phyloP scores from a whole-genome alignment of 768 basidiomycete species.

The Leccinum variicolor region DNA sequence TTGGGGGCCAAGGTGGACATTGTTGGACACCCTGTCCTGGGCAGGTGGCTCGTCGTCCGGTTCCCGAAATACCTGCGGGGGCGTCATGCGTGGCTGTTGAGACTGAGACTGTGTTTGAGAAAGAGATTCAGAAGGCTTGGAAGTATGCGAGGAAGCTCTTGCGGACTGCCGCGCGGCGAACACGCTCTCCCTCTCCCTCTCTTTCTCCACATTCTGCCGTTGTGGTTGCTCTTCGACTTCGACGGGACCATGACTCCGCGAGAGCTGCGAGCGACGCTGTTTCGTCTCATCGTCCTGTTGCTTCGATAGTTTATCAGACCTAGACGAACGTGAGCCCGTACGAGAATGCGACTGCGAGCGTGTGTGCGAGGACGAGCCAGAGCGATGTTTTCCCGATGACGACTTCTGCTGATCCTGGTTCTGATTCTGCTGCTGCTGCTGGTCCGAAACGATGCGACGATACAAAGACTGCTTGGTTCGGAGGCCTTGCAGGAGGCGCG shows the following conservation, averaged over 20 bases:
- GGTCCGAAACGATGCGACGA: slow-evolving; percentile 67
- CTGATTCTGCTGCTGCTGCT: slow-evolving; percentile 33
- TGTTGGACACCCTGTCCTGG: slow-evolving; percentile 2
- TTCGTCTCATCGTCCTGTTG: slow-evolving; percentile 40
- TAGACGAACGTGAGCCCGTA: slow-evolving; percentile 61
- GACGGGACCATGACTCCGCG: slow-evolving; percentile 36
- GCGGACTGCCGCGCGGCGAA: slow-evolving; percentile 39
- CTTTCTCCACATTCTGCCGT: slow-evolving; percentile 31
- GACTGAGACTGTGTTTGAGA: slow-evolving; percentile 19
- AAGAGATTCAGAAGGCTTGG: slow-evolving; percentile 34
- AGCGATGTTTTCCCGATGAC: slow-evolving; percentile 33
- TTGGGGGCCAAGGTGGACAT: slow-evolving; percentile 12
- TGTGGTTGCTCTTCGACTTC: slow-evolving; percentile 21
- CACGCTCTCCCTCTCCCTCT: slow-evolving; percentile 31
- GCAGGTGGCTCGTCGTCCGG: slow-evolving; percentile 30
- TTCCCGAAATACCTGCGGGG: slow-evolving; percentile 29
- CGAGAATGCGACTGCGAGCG: slow-evolving; percentile 54
- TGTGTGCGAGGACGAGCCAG: slow-evolving; percentile 49
- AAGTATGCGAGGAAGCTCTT: slow-evolving; percentile 36
- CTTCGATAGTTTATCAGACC: slow-evolving; percentile 34
- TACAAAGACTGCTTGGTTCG: slow-evolving; percentile 89
- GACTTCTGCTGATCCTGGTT: neutral
- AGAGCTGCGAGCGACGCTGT: slow-evolving; percentile 47
- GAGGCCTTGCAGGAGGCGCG: slow-evolving; percentile 88
- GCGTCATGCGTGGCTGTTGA: slow-evolving; percentile 21